Evolutionary conservation across 768 basidiomycete species (phyloP), one percentile per base, ranked within the genome.

Genomic region (Paxillus rubicundulus): DNA sequence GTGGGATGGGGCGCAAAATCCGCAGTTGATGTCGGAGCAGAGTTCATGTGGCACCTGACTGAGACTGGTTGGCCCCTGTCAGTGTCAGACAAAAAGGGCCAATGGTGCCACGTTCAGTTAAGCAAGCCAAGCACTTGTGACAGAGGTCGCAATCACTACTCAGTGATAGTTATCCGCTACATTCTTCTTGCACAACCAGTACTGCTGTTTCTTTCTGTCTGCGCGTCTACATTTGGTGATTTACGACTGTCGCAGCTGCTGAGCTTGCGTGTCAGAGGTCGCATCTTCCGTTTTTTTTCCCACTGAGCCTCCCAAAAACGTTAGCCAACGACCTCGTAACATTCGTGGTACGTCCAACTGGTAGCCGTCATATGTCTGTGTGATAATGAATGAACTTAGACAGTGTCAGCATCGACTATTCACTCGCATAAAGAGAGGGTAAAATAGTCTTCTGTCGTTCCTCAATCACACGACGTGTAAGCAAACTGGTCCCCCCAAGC

Each of bases 391-490:
- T 12, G 14, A 33, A 47, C 32, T 20, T 18, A 20, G 24, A 17
- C 27, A 41, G 39, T 30, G 27, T 30, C n/a, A 28, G n/a, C 40
- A 12, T 24, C 4, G 16, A 34, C 33, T 16, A 28, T 20, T 27
- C 42, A 32, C 45, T 28, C 41, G 33, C 17, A 9, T 16, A 39
- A 28, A 33, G 36, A 16, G 18, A 28, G 18, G 28, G 40, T 21
- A 38, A 37, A 14, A 12, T 33, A 33, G 10, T 30, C 33, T 41
- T 30, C 44, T 33, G 17, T 40, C 34, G 58, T 54, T 54, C 59
- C 59, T 54, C 55, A 42, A 47, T 56, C 58, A 61, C 60, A 57
- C 59, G 55, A 53, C 54, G 50, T 56, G 42, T 56, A 52, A 56
- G 45, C 50, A 34, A 34, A 17, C 47, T 17, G 30, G 33, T 45